phyloP scores from a whole-genome alignment of 176 grass and related monocot genomes.

The Alopecurus myosuroides region DNA sequence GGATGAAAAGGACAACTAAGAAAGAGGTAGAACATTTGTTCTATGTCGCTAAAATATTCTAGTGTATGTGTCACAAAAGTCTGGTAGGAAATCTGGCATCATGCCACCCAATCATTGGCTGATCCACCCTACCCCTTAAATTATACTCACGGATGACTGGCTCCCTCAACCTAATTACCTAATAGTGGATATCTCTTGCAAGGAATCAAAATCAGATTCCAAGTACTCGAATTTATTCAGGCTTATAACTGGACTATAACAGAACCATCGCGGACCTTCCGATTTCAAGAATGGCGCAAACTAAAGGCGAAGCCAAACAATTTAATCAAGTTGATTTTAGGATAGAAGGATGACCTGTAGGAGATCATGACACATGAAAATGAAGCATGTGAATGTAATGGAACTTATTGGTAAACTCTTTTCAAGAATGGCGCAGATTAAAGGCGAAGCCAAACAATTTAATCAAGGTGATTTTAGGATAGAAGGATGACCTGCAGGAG shows the following conservation, averaged over 20 bases:
- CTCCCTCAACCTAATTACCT: background rate
- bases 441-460: background rate
- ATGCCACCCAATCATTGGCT: background rate
- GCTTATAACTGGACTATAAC: background rate
- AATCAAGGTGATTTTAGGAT: background rate
- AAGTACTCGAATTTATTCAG: background rate
- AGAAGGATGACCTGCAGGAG: background rate
- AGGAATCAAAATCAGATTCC: background rate
- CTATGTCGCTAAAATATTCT: background rate
- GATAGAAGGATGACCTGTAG: background rate
- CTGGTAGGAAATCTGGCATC: background rate
- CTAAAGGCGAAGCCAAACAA: background rate
- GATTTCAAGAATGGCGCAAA: constrained; percentile 2
- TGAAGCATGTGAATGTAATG: constrained; percentile 16
- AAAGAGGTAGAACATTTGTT: background rate
- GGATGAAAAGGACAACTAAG: background rate
- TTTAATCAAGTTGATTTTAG: background rate
- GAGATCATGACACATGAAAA: background rate
- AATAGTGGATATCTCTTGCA: background rate
- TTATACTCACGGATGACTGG: background rate
- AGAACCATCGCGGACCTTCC: background rate
- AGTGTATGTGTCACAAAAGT: background rate
- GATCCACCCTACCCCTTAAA: background rate
- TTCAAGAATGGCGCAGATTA: too few species aligned
- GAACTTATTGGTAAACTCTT: constrained; percentile 8